These are phyloP conservation scores for Parastagonospora avenae DNA, from an alignment of 2,329 filamentous ascomycete species.

Conservation along the genomic window DNA sequence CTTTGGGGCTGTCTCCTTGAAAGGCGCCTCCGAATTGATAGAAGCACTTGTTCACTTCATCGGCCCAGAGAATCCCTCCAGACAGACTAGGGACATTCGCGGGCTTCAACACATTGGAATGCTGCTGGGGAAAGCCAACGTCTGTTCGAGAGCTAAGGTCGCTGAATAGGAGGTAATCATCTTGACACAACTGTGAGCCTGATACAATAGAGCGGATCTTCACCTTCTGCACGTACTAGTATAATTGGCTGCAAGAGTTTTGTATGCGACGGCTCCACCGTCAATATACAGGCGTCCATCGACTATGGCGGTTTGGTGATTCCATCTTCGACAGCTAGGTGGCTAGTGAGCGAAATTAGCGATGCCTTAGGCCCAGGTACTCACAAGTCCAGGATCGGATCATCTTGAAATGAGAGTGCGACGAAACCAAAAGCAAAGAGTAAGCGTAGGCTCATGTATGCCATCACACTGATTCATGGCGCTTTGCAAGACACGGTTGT, in stretches of 20 bases:
- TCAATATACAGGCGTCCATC: slow-evolving; percentile 67
- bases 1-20: slow-evolving; percentile 46
- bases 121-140: slow-evolving; percentile 57
- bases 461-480: slow-evolving; percentile 41
- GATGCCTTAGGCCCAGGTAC: not conserved
- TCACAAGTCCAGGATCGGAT: slow-evolving; percentile 59
- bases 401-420: slow-evolving; percentile 40
- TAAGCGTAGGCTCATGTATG: slow-evolving; percentile 31
- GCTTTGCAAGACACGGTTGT: slow-evolving; percentile 10
- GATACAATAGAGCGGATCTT: not conserved
- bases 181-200: slow-evolving; percentile 39
- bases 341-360: not conserved
- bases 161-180: slow-evolving; percentile 62
- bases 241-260: slow-evolving; percentile 49
- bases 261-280: slow-evolving; percentile 44
- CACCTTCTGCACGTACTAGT: slow-evolving; percentile 57
- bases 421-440: slow-evolving; percentile 35
- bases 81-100: slow-evolving; percentile 58
- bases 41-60: slow-evolving; percentile 66
- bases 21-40: slow-evolving; percentile 68
- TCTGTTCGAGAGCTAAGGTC: slow-evolving; percentile 56
- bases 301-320: slow-evolving; percentile 65
- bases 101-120: slow-evolving; percentile 65
- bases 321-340: slow-evolving; percentile 49
- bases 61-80: slow-evolving; percentile 62